Conservation (phyloP, 2,329 filamentous ascomycete genomes). For the Penicillium hordei region DNA sequence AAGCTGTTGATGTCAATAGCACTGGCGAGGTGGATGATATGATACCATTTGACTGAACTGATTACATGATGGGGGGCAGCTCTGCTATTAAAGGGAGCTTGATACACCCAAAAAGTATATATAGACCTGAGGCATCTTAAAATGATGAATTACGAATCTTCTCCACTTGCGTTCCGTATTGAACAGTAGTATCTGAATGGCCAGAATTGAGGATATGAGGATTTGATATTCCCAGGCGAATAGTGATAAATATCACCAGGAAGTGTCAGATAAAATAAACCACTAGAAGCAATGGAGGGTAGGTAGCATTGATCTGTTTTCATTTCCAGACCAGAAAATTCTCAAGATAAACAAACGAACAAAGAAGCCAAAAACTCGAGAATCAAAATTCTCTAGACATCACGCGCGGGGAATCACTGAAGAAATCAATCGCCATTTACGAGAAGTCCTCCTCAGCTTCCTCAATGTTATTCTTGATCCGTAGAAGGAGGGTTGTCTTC, state of each 20-base stretch:
- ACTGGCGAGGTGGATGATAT: constrained; percentile 26
- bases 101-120: constrained; percentile 28
- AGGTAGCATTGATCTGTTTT: constrained; percentile 5
- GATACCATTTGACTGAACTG: constrained; percentile 32
- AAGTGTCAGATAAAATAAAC: neutral
- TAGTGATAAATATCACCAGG: neutral
- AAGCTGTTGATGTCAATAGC: constrained; percentile 6
- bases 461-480: constrained; percentile 81
- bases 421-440: constrained; percentile 38
- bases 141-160: constrained; percentile 33
- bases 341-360: constrained; percentile 5
- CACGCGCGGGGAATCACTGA: constrained; percentile 25
- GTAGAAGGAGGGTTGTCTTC: constrained; percentile 84
- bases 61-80: constrained; percentile 15
- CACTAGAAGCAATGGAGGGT: neutral
- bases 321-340: constrained; percentile 7
- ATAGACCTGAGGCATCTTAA: constrained; percentile 30
- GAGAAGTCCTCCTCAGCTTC: constrained; percentile 68
- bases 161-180: constrained; percentile 4
- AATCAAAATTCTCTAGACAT: constrained; percentile 17
- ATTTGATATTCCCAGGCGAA: neutral
- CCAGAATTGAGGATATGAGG: neutral
- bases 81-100: constrained; percentile 7
- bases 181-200: neutral
- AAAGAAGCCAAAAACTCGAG: constrained; percentile 12